Evolutionary conservation across 1,139 yeast genomes (phyloP).

Genomic region (Candida pseudoviswanathii): DNA sequence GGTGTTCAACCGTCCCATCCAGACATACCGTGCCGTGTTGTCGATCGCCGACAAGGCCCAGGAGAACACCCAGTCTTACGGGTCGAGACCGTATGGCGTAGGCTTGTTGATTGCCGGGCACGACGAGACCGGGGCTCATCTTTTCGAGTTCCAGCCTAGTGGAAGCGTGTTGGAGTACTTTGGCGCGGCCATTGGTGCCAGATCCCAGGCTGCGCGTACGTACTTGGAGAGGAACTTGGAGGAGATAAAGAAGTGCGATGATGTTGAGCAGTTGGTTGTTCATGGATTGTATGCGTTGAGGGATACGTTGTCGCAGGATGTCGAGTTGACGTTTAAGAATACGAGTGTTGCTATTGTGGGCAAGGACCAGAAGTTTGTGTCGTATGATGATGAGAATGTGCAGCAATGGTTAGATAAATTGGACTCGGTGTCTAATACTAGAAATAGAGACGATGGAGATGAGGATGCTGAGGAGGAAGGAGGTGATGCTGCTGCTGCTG

Average conservation of each 20-base stretch:
- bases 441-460: constrained; percentile 47
- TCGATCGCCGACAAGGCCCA: constrained; percentile 96
- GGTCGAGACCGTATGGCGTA: constrained; percentile 97
- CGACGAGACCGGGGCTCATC: constrained; percentile 93
- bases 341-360: constrained; percentile 94
- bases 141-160: constrained; percentile 93
- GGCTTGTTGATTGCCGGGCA: constrained; percentile 90
- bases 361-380: constrained; percentile 67
- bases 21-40: constrained; percentile 80
- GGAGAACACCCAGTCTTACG: constrained; percentile 92
- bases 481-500: too few species aligned
- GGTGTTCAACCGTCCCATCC: constrained; percentile 86
- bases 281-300: constrained; percentile 91
- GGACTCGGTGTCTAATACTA: constrained; percentile 58
- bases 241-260: constrained; percentile 56
- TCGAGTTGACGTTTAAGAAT: constrained; percentile 80
- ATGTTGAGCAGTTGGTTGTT: constrained; percentile 74
- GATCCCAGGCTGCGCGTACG: constrained; percentile 98
- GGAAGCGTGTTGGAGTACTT: constrained; percentile 90
- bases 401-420: constrained; percentile 75
- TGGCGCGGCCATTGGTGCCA: constrained; percentile 97
- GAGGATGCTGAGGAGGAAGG: constrained; percentile 33
- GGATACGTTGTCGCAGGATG: constrained; percentile 93
- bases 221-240: constrained; percentile 86
- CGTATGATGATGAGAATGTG: constrained; percentile 86